Percentiles rank a stretch among this genome's conserved stretches.
Conservation (phyloP, 495 filamentous ascomycete genomes). For the Talaromyces borbonicus region DNA sequence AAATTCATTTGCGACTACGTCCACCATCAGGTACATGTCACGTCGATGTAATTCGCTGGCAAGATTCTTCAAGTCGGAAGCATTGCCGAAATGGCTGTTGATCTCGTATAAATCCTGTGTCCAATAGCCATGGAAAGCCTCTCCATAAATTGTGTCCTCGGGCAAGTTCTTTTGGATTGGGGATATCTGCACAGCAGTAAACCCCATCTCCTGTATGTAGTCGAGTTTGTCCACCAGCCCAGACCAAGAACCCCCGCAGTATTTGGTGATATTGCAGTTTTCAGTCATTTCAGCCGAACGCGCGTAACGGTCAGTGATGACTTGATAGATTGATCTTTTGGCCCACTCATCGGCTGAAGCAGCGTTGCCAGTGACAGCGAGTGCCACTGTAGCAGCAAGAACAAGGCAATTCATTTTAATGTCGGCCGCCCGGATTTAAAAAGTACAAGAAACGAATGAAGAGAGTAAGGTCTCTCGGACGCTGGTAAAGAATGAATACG, state of each 20-base stretch:
- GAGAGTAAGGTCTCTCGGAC: not conserved
- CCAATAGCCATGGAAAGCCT: constrained; percentile 28
- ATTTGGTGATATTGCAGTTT: constrained; percentile 36
- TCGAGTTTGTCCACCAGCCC: constrained; percentile 47
- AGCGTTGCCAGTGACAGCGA: not conserved
- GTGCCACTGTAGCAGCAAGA: not conserved
- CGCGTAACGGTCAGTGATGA: constrained; percentile 62
- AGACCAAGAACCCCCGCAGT: constrained; percentile 61
- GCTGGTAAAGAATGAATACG: too few relatives aligned
- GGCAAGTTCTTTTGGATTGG: constrained; percentile 52
- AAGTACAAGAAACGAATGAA: not conserved
- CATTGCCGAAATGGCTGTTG: constrained; percentile 18
- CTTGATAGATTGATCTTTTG: constrained; percentile 51
- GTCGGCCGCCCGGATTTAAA: too few relatives aligned
- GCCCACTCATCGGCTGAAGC: constrained; percentile 30
- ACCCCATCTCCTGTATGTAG: constrained; percentile 55
- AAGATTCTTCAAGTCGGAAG: constrained; percentile 16
- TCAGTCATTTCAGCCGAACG: constrained; percentile 46
- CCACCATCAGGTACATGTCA: constrained; percentile 53
- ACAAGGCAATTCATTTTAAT: not conserved
- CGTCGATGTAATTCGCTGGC: constrained; percentile 16
- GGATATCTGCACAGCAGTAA: constrained; percentile 66
- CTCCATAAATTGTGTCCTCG: constrained; percentile 35
- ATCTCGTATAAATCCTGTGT: constrained; percentile 17
- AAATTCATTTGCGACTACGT: constrained; percentile 61